Evolutionary conservation across 2,329 filamentous ascomycete genomes (phyloP).

Genomic region (Fusarium odoratissimum): DNA sequence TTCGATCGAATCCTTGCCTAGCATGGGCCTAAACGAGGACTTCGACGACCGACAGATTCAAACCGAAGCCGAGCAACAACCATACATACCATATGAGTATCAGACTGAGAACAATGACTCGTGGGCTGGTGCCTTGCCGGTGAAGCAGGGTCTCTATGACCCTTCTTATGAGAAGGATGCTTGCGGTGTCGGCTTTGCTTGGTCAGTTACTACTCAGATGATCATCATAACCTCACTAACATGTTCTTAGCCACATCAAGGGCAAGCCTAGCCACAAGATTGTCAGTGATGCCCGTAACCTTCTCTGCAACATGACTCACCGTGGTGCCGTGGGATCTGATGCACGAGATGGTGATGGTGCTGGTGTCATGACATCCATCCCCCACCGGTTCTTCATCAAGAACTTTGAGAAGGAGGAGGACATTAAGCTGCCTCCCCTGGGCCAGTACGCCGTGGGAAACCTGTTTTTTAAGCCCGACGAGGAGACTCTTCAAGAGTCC

Average conservation of each 20-base stretch:
- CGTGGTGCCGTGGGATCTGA: conserved; percentile 97
- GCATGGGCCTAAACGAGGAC: conserved; percentile 74
- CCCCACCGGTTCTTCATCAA: conserved; percentile 99
- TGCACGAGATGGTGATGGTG: conserved; percentile 96
- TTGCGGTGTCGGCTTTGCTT: conserved; percentile 98
- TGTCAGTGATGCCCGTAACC: conserved; percentile 94
- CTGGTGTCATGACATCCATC: conserved; percentile 99
- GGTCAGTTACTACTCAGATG: conserved; percentile 67
- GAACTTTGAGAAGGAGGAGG: conserved; percentile 94
- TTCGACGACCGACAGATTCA: conserved; percentile 76
- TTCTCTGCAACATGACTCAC: conserved; percentile 99
- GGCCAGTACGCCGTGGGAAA: conserved; percentile 98
- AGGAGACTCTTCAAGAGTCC: conserved; percentile 88
- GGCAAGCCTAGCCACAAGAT: conserved; percentile 98
- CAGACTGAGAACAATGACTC: conserved; percentile 85
- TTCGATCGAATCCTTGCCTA: conserved; percentile 64
- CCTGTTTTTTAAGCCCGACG: conserved; percentile 97
- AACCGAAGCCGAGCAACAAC: conserved; percentile 68
- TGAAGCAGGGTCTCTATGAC: conserved; percentile 99
- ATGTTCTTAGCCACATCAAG: conserved; percentile 84
- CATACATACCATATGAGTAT: conserved; percentile 83
- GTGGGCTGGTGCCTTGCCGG: conserved; percentile 93
- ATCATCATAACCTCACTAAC: conserved; percentile 34
- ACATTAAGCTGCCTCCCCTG: conserved; percentile 84
- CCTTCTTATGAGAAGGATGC: conserved; percentile 98